Base-by-base conservation (phyloP, 208 protist genomes). In the Acanthamoeba castellanii region DNA sequence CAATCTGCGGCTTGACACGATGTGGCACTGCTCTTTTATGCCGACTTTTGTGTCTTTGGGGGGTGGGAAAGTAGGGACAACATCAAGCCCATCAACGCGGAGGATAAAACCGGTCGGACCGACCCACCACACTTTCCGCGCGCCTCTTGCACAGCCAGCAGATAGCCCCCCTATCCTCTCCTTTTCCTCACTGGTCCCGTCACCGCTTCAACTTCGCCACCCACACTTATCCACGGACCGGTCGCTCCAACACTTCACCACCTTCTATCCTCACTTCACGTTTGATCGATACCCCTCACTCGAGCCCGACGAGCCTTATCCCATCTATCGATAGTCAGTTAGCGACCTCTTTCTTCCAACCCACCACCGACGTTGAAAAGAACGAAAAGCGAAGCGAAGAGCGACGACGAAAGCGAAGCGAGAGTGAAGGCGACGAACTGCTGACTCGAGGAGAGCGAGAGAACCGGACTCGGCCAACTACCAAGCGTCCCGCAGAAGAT, bases 21-120 rank as follows among this genome's bases (percentile, higher is more conserved):
- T 50, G 22, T 50, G 72, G 50, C 72, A 81, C 34, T 70, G 50
- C 3, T 6, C 50, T 55, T 55, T 55, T 8, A 1, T 81, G 20
- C 8, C 16, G 37, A 47, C 50, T 20, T 2, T 55, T 55, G 50
- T 55, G 37, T 3, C 37, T 42, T 3, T 42, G 68, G 30, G 68
- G 25, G 34, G 72, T 81, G 72, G 72, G 72, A 81, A 81, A 81
- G 42, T 50, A 81, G 72, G 72, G 72, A 81, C 72, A 81, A 81
- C 72, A 20, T 30, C 72, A 42, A 50, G n/a, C 72, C 72, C 72
- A 81, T 81, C 72, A 81, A 81, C 72, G 18, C 72, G 13, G 72
- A 27, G 72, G 72, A 81, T 81, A 81, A 81, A 81, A 81, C 13
- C 18, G 13, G 37, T 50, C 34, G 25, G 32, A 11, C 72, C 22